Conservation (phyloP, 2,329 filamentous ascomycete species). For the Cadophora sp. region DNA sequence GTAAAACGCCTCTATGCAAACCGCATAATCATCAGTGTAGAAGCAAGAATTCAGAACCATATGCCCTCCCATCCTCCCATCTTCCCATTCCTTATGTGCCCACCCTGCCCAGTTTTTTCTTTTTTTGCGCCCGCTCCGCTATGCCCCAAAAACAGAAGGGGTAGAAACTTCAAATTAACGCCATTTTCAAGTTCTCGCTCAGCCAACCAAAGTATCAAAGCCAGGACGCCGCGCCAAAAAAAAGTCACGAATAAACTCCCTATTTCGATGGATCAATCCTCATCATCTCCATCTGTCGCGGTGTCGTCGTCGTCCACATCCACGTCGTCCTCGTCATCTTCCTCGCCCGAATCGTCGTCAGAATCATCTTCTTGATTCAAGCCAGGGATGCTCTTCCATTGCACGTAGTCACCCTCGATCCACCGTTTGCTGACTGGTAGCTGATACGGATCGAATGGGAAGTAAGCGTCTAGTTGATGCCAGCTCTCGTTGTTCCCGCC, state of each 20-base stretch:
- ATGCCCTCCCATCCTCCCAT: not conserved
- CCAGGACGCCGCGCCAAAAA: conserved; percentile 19
- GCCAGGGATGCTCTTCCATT: conserved; percentile 79
- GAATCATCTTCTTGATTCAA: conserved; percentile 63
- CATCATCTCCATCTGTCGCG: conserved; percentile 39
- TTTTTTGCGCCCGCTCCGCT: conserved; percentile 25
- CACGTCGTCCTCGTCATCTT: conserved; percentile 35
- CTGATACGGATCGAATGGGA: conserved; percentile 97
- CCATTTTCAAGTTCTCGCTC: not conserved
- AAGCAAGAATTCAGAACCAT: not conserved
- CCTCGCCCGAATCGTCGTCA: conserved; percentile 47
- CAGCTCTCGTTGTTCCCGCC: conserved; percentile 72
- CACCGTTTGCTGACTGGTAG: conserved; percentile 86
- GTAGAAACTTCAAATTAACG: not conserved
- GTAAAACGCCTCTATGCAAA: conserved; percentile 13
- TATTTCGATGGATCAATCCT: conserved; percentile 26
- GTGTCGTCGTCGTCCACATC: conserved; percentile 35
- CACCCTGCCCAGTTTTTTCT: not conserved
- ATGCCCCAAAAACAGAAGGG: conserved; percentile 8
- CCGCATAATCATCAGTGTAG: conserved; percentile 2
- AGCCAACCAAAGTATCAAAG: conserved; percentile 8
- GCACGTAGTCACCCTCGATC: conserved; percentile 84
- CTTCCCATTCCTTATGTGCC: not conserved
- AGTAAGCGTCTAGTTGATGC: conserved; percentile 91
- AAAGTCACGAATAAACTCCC: not conserved